Evolutionary conservation across 352 stramenopile genomes (phyloP), one percentile per base, ranked within the genome.

Genomic region (Saprolegnia parasitica): DNA sequence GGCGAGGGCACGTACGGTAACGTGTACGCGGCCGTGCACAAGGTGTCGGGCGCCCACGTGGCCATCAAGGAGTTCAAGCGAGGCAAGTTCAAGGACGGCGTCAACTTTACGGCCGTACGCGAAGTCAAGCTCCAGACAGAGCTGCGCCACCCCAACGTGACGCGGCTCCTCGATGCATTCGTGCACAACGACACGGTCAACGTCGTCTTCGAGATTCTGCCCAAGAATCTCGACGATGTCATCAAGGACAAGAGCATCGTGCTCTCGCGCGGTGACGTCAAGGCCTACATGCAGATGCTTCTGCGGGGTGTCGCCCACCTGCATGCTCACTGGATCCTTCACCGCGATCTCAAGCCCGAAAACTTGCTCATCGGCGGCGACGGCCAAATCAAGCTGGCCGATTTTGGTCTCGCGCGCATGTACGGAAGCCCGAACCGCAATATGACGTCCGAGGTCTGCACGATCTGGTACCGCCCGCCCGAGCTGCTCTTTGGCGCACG

Each of bases 1-100:
- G 87, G 87, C 65, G 86, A 96, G 77, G 87, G 87, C 80, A 94
- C 87, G 66, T 96, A 93, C 80, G 87, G 87, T 86, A 84, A 93
- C 73, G 87, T 96, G 67, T 86, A 91, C 73, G 76, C 84, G 1
- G 86, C 85, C 26, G 77, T 87, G 46, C 85, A 95, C 72, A 91
- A 89, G 71, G 82, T 78, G 73, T 88, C 85, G 24, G 79, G 81
- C 2, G 74, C 83, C 35, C 73, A 72, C 26, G 87, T 95, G 37
- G 87, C 87, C 42, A 93, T 95, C 68, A 95, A 95, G 73, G 80
- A 93, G 76, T 95, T 95, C 74, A 95, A 95, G 74, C 84, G 86
- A 46, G 84, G 85, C 50, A 92, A 95, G 65, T 93, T 93, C 72
- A 93, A 95, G 73, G 86, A 95, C 66, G 84, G 87, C 49, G 84